Percentiles rank a stretch among this genome's conserved stretches.
These are phyloP conservation scores for Phalaenopsis equestris DNA, from an alignment of 106 monocot species.

Conservation along the genomic window DNA sequence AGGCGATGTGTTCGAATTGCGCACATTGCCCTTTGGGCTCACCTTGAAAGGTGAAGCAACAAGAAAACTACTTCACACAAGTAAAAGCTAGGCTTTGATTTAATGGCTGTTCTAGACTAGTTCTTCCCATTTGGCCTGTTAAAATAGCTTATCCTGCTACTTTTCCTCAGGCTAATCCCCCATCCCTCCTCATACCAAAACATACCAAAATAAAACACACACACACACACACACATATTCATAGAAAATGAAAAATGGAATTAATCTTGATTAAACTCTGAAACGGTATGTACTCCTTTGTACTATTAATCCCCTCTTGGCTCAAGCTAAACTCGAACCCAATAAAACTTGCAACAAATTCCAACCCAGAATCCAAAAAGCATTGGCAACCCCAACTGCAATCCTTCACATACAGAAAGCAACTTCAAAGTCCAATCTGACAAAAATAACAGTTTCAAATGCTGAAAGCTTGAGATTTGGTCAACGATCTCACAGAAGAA, in stretches of 20 bases:
- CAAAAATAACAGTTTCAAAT: background rate
- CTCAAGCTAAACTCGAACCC: background rate
- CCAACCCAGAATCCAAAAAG: background rate
- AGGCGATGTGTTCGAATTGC: no score
- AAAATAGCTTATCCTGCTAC: background rate
- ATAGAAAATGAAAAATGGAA: background rate
- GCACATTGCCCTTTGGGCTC: no score
- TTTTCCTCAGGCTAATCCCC: background rate
- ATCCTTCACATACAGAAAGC: background rate
- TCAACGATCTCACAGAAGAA: background rate
- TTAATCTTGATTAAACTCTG: background rate
- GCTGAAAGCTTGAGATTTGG: background rate
- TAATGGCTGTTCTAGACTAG: background rate
- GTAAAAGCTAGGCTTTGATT: background rate
- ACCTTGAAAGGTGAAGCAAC: no score
- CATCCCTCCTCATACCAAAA: background rate
- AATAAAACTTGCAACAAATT: no score
- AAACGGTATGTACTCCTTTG: background rate
- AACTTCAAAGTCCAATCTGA: background rate
- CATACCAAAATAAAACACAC: background rate
- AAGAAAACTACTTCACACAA: background rate
- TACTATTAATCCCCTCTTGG: background rate
- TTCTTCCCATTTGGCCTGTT: background rate
- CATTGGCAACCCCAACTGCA: background rate
- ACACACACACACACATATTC: no score